Evolutionary conservation across 768 basidiomycete species (phyloP).

Genomic region (Pleurotus platypus): DNA sequence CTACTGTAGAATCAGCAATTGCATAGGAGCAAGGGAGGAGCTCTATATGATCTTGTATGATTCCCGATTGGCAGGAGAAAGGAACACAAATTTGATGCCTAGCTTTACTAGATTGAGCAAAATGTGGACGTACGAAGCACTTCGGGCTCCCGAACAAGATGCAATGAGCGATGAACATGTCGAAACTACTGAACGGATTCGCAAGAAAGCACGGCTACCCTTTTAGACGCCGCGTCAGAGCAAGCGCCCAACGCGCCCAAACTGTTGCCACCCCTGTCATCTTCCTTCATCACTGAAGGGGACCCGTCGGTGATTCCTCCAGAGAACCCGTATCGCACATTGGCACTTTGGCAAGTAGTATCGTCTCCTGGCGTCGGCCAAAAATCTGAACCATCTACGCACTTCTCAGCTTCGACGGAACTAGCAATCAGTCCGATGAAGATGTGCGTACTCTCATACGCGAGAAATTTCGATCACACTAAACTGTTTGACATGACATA

Average conservation of each 20-base stretch:
- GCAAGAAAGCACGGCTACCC: background rate
- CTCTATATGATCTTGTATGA: too few species aligned
- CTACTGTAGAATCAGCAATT: too few species aligned
- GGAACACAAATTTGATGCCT: too few species aligned
- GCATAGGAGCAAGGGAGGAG: too few species aligned
- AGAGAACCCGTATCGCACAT: slow-evolving; percentile 32
- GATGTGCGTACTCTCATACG: background rate
- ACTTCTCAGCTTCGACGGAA: slow-evolving; percentile 12
- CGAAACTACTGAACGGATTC: background rate
- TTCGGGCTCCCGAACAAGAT: too few species aligned
- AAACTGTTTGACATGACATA: background rate
- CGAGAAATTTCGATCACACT: too few species aligned
- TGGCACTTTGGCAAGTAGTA: slow-evolving; percentile 52
- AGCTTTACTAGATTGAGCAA: too few species aligned
- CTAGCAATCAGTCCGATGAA: slow-evolving; percentile 33
- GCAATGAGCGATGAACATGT: background rate
- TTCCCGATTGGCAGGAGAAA: too few species aligned
- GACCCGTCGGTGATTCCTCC: slow-evolving; percentile 37
- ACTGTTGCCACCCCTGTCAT: background rate
- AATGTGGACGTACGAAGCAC: too few species aligned
- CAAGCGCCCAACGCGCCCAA: slow-evolving; percentile 7
- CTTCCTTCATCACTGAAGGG: slow-evolving; percentile 15
- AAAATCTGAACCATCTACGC: background rate
- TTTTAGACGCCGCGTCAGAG: background rate
- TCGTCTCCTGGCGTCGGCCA: background rate